phyloP scores from a whole-genome alignment of 345 rosid species.

The Stellera chamaejasme region DNA sequence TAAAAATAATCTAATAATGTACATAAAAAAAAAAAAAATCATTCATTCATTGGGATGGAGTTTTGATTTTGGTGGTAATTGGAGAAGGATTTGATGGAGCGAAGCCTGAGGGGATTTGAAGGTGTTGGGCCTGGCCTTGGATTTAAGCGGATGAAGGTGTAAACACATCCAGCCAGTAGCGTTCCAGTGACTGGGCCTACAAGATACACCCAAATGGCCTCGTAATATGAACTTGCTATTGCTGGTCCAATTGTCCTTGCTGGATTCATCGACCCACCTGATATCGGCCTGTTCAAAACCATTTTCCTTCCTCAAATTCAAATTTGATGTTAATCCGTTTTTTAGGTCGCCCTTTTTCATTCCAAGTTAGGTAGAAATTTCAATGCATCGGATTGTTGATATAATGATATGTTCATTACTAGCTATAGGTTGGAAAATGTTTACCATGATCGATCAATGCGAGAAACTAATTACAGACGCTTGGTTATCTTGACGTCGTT shows the following conservation, averaged over 20 bases:
- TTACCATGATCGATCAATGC: background rate
- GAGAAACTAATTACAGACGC: background rate
- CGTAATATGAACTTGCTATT: conserved; percentile 35
- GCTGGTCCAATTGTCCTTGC: conserved; percentile 49
- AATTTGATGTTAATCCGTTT: conserved; percentile 3
- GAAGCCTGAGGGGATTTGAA: conserved; percentile 20
- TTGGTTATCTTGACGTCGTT: background rate
- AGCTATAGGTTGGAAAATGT: background rate
- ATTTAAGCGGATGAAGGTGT: conserved; percentile 22
- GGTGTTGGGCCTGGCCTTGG: conserved; percentile 22
- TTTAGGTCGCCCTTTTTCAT: background rate
- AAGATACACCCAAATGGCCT: conserved; percentile 42
- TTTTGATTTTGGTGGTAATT: too few relatives aligned
- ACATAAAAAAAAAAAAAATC: too few relatives aligned
- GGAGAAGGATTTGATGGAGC: conserved; percentile 1
- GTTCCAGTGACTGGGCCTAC: conserved; percentile 41
- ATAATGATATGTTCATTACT: background rate
- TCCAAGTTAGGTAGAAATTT: background rate
- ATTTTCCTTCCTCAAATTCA: too few relatives aligned
- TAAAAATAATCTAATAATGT: too few relatives aligned
- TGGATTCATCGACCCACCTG: conserved; percentile 60
- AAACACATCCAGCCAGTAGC: conserved; percentile 31
- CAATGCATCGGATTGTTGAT: background rate
- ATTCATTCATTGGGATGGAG: too few relatives aligned
- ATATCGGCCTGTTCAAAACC: conserved; percentile 26